These are phyloP conservation scores for Paraleonurus japonicus DNA, from an alignment of 257 asterid genomes.

Conservation along the genomic window DNA sequence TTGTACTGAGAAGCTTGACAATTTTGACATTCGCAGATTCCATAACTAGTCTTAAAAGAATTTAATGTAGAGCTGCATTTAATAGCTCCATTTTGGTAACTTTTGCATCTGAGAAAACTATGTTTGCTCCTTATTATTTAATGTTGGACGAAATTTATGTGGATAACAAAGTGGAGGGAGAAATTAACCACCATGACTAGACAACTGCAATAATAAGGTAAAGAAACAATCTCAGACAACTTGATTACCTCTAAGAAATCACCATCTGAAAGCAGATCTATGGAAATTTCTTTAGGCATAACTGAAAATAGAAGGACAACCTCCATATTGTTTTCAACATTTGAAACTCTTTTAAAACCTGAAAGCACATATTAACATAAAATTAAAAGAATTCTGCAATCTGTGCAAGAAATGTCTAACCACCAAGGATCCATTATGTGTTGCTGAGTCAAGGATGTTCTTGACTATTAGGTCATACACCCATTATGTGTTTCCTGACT, in stretches of 20 bases:
- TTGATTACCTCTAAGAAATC: slow-evolving; percentile 52
- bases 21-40: neutral
- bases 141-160: neutral
- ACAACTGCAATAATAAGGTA: neutral
- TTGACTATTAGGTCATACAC: slow-evolving; percentile 11
- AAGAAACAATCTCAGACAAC: slow-evolving; percentile 11
- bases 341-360: slow-evolving; percentile 45
- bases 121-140: neutral
- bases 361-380: slow-evolving; percentile 14
- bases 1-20: neutral
- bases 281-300: slow-evolving; percentile 43
- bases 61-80: neutral
- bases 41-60: neutral
- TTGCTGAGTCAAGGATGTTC: neutral
- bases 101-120: neutral
- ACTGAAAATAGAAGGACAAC: slow-evolving; percentile 38
- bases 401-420: neutral
- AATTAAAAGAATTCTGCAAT: neutral
- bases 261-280: slow-evolving; percentile 46
- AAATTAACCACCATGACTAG: neutral
- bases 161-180: neutral
- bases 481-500: neutral
- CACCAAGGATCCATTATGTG: neutral
- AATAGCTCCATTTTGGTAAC: neutral
- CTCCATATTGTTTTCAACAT: slow-evolving; percentile 33